These are phyloP conservation scores for Iris macrosiphon DNA, from an alignment of 106 monocot genomes.

Conservation along the genomic window DNA sequence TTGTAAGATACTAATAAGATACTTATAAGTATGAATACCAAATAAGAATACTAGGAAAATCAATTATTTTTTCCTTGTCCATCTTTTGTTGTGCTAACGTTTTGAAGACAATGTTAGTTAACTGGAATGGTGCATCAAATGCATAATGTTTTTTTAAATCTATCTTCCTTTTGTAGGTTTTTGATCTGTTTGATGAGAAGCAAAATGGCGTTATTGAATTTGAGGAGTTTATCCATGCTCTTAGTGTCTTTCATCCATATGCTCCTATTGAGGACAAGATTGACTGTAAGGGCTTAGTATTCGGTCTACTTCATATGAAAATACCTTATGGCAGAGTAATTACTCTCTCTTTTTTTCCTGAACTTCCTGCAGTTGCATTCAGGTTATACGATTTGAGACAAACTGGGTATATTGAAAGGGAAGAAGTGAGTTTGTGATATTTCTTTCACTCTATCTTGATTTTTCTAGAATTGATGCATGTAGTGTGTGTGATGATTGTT, in stretches of 20 bases:
- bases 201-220: constrained; percentile 75
- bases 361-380: constrained; percentile 67
- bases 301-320: background rate
- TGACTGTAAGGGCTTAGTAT: constrained; percentile 34
- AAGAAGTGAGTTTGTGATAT: constrained; percentile 55
- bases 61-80: too few relatives aligned
- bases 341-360: background rate
- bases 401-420: constrained; percentile 83
- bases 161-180: constrained; percentile 29
- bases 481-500: too few relatives aligned
- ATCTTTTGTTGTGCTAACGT: too few relatives aligned
- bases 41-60: too few relatives aligned
- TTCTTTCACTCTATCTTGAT: background rate
- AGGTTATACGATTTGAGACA: constrained; percentile 80
- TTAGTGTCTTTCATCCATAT: constrained; percentile 59
- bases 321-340: background rate
- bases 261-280: constrained; percentile 64
- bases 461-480: background rate
- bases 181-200: constrained; percentile 72
- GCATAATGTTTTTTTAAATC: background rate
- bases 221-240: constrained; percentile 64
- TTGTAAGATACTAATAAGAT: too few relatives aligned
- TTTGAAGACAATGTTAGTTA: too few relatives aligned
- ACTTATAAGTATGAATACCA: too few relatives aligned
- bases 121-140: too few relatives aligned